Evolutionary conservation across 116 monocot species (phyloP).

Genomic region (Papilionanthe hybrid): DNA sequence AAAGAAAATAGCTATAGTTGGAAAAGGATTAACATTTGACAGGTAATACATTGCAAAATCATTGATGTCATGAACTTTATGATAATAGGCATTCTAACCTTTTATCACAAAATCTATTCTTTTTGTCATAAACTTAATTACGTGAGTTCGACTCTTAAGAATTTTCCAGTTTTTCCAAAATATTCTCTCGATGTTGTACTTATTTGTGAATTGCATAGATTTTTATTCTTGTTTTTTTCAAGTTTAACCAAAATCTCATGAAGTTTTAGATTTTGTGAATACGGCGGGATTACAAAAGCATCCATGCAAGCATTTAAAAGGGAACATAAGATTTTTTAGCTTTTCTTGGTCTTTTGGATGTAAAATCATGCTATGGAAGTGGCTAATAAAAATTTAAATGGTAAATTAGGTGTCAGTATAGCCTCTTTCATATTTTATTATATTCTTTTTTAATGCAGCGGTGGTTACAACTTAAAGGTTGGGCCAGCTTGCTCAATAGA

Average conservation of each 20-base stretch:
- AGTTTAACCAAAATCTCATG: not conserved
- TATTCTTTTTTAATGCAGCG: slow-evolving; percentile 27
- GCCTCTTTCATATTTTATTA: not conserved
- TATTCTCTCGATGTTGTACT: not conserved
- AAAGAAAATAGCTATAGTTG: slow-evolving; percentile 88
- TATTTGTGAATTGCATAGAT: not conserved
- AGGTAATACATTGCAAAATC: slow-evolving; percentile 32
- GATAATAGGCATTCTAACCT: not conserved
- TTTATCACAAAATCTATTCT: not conserved
- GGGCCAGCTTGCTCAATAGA: slow-evolving; percentile 86
- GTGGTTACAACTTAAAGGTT: slow-evolving; percentile 98
- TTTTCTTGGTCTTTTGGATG: not conserved
- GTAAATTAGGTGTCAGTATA: not conserved
- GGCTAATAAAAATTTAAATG: not conserved
- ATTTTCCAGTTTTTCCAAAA: not conserved
- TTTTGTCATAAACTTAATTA: not conserved
- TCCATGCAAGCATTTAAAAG: not conserved
- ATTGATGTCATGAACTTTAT: not conserved
- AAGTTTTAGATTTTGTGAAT: not conserved
- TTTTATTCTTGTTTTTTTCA: not conserved
- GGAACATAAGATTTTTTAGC: not conserved
- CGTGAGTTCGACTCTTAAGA: not conserved
- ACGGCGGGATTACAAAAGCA: not conserved
- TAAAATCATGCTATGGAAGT: slow-evolving; percentile 2
- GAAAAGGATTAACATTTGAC: slow-evolving; percentile 94